Evolutionary conservation across 441 rosid species (phyloP).

Genomic region (Bocquillonia castaneifolia): DNA sequence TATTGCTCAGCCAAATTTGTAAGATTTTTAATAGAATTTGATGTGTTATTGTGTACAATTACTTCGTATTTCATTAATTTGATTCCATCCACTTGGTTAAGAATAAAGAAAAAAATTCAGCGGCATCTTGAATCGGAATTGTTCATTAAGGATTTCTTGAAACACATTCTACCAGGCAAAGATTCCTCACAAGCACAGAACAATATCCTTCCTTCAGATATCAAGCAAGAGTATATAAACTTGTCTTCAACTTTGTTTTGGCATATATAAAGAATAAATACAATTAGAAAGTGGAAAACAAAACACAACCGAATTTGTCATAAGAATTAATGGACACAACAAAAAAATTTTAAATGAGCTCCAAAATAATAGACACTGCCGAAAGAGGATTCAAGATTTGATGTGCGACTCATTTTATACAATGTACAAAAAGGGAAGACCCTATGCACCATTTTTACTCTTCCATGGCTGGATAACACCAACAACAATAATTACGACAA

Average conservation of each 20-base stretch:
- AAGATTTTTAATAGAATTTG: no score
- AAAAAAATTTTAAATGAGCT: neutral
- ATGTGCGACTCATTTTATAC: slow-evolving; percentile 20
- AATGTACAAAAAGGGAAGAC: neutral
- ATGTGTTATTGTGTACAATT: no score
- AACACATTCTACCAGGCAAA: neutral
- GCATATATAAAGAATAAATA: neutral
- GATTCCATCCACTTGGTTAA: no score
- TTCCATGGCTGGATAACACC: slow-evolving; percentile 77
- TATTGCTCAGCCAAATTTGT: no score
- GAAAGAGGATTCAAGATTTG: slow-evolving; percentile 2
- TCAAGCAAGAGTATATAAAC: neutral
- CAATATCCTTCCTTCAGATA: neutral
- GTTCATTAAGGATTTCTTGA: neutral
- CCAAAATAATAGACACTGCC: slow-evolving; percentile 24
- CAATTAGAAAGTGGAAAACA: neutral
- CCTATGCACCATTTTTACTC: slow-evolving; percentile 62
- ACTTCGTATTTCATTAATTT: no score
- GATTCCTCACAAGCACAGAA: neutral
- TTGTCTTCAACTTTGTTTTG: neutral
- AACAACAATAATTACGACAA: slow-evolving; percentile 57
- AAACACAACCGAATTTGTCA: neutral
- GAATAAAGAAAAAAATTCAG: no score
- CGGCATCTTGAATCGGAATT: no score
- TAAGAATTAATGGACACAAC: neutral